Percentiles rank a stretch among this genome's conserved stretches.
These are phyloP conservation scores for Colletotrichum somersetense DNA, from an alignment of 2,329 filamentous ascomycete genomes.

Conservation along the genomic window DNA sequence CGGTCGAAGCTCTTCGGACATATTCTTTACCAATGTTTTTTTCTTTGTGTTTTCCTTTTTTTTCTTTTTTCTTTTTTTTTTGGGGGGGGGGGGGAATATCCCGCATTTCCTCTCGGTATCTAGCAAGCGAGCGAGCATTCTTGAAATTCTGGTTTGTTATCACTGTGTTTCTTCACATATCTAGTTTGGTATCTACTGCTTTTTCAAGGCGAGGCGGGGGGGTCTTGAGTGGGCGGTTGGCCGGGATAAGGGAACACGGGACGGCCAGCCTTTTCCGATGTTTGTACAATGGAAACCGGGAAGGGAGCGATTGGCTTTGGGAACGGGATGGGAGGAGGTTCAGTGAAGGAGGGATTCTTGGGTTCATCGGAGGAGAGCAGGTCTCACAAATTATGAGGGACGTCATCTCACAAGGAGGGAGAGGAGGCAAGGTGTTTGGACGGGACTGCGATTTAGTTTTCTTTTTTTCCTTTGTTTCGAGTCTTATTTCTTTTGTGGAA, in stretches of 20 bases:
- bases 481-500: constrained; percentile 2
- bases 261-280: constrained; percentile 28
- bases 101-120: constrained; percentile 49
- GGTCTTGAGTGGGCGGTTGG: not conserved
- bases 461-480: constrained; percentile 13
- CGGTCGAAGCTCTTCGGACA: constrained; percentile 44
- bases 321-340: constrained; percentile 1
- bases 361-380: constrained; percentile 35
- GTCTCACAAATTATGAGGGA: constrained; percentile 37
- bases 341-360: not conserved
- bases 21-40: constrained; percentile 36
- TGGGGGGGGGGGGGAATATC: constrained; percentile 46
- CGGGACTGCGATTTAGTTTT: constrained; percentile 39
- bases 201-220: constrained; percentile 35
- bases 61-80: constrained; percentile 34
- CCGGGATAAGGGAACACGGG: constrained; percentile 24
- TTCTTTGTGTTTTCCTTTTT: constrained; percentile 40
- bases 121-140: constrained; percentile 48
- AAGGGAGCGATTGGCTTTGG: constrained; percentile 7
- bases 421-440: constrained; percentile 9
- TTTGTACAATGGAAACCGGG: constrained; percentile 29
- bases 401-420: constrained; percentile 21
- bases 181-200: constrained; percentile 44
- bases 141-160: constrained; percentile 37
- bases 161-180: constrained; percentile 36